These are phyloP conservation scores for Arthrocladium fulminans DNA, from an alignment of 2,329 filamentous ascomycete species.

Conservation along the genomic window DNA sequence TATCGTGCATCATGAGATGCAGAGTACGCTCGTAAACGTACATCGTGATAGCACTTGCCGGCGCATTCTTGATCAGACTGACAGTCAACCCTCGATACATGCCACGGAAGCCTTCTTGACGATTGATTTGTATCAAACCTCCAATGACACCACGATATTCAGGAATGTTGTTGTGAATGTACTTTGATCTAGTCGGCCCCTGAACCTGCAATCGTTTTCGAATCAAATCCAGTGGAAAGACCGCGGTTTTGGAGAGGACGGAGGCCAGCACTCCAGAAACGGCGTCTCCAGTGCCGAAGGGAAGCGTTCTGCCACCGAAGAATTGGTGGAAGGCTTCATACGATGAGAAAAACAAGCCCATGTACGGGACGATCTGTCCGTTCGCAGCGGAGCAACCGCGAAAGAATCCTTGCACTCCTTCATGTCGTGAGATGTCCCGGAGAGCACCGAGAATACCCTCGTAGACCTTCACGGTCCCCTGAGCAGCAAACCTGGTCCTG, in stretches of 20 bases:
- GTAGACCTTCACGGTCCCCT: constrained; percentile 76
- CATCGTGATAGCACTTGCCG: constrained; percentile 84
- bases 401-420: constrained; percentile 76
- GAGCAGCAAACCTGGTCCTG: constrained; percentile 91
- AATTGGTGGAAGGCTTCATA: constrained; percentile 69
- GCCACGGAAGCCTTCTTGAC: constrained; percentile 65
- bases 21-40: constrained; percentile 85
- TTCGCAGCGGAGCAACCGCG: constrained; percentile 74
- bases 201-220: constrained; percentile 92
- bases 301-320: constrained; percentile 48
- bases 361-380: constrained; percentile 85
- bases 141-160: constrained; percentile 60
- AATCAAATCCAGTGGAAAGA: constrained; percentile 89
- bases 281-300: constrained; percentile 73
- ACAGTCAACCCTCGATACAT: constrained; percentile 83
- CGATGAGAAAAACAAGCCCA: constrained; percentile 89
- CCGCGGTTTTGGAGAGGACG: constrained; percentile 72
- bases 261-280: constrained; percentile 72
- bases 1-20: constrained; percentile 44
- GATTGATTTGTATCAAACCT: constrained; percentile 60
- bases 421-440: constrained; percentile 61
- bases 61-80: constrained; percentile 80
- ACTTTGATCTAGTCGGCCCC: constrained; percentile 69
- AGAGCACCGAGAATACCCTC: constrained; percentile 59
- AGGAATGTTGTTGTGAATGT: constrained; percentile 81